A percentile compares a stretch with the other conserved stretches of the same genome.
These are phyloP conservation scores for Nitzschia sp. DNA, from an alignment of 108 stramenopile species.

Conservation along the genomic window DNA sequence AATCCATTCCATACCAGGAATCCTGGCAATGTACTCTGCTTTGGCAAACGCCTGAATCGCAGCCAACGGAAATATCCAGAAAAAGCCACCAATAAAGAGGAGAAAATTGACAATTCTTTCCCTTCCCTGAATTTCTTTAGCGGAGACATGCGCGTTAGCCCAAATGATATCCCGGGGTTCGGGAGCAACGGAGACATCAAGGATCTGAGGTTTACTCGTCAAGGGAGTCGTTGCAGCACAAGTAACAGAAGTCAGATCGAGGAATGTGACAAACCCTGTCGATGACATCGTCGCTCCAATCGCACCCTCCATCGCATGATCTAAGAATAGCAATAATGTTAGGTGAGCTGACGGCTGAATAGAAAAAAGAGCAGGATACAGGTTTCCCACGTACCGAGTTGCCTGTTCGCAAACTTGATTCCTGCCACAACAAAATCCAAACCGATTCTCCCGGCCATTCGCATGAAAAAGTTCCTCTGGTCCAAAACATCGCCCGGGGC, in stretches of 20 bases:
- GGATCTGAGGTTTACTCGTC: constrained; percentile 62
- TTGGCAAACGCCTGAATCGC: constrained; percentile 84
- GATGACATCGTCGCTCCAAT: constrained; percentile 79
- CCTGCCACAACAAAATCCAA: constrained; percentile 61
- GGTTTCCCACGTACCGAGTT: constrained; percentile 37
- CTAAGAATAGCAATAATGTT: constrained; percentile 10
- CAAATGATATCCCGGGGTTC: constrained; percentile 87
- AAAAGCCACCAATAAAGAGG: constrained; percentile 64
- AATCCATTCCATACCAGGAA: constrained; percentile 71
- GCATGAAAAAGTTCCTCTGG: constrained; percentile 12
- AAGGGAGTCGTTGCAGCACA: constrained; percentile 73
- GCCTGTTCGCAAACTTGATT: constrained; percentile 45
- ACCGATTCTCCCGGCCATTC: constrained; percentile 54
- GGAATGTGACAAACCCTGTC: constrained; percentile 91
- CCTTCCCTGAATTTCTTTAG: constrained; percentile 35
- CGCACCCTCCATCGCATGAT: constrained; percentile 51
- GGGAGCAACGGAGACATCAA: constrained; percentile 71
- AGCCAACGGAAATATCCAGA: constrained; percentile 90
- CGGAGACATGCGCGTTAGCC: constrained; percentile 76
- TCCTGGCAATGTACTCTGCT: constrained; percentile 53
- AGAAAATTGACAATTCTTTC: constrained; percentile 69
- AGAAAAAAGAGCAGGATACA: constrained; percentile 16
- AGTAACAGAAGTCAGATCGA: constrained; percentile 72
- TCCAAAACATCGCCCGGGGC: not conserved
- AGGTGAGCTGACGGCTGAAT: no score